Evolutionary conservation across 2,329 filamentous ascomycete genomes (phyloP).

Genomic region (Fulvia fulva): DNA sequence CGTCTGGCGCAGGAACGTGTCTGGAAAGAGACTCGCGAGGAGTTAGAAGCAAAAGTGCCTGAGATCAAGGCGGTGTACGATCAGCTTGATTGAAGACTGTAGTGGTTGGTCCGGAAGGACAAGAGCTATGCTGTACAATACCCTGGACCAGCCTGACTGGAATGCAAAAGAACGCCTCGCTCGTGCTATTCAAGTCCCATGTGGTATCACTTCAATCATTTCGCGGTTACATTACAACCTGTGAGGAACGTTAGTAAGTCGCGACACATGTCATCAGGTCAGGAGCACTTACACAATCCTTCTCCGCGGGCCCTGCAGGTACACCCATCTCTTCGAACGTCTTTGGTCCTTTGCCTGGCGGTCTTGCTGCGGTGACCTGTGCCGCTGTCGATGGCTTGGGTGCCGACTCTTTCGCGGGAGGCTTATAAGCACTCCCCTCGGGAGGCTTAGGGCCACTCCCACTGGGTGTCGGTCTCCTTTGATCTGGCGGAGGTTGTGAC

Average conservation of each 20-base stretch:
- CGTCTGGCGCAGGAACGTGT: slow-evolving; percentile 5
- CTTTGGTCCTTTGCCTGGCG: slow-evolving; percentile 72
- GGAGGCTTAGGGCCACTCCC: slow-evolving; percentile 13
- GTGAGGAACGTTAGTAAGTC: background rate
- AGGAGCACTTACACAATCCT: slow-evolving; percentile 67
- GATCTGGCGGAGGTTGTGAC: slow-evolving; percentile 9
- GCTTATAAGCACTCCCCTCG: slow-evolving; percentile 10
- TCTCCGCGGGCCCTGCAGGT: slow-evolving; percentile 74
- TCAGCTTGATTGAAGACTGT: too few relatives aligned
- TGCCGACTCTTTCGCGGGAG: slow-evolving; percentile 18
- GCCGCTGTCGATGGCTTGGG: slow-evolving; percentile 30
- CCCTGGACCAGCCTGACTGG: background rate
- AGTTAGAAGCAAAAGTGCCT: slow-evolving; percentile 10
- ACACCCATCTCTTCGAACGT: slow-evolving; percentile 99
- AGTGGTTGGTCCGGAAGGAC: too few relatives aligned
- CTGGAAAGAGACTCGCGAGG: slow-evolving; percentile 9
- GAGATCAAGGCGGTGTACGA: slow-evolving; percentile 4
- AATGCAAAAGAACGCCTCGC: background rate
- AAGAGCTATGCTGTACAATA: background rate
- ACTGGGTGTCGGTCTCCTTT: slow-evolving; percentile 6
- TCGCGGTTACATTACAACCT: slow-evolving; percentile 9
- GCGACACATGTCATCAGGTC: background rate
- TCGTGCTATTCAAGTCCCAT: background rate
- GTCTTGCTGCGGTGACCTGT: slow-evolving; percentile 29
- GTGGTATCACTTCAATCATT: background rate